Base-by-base conservation (phyloP, 345 rosid species). In the Jatropha curcas region DNA sequence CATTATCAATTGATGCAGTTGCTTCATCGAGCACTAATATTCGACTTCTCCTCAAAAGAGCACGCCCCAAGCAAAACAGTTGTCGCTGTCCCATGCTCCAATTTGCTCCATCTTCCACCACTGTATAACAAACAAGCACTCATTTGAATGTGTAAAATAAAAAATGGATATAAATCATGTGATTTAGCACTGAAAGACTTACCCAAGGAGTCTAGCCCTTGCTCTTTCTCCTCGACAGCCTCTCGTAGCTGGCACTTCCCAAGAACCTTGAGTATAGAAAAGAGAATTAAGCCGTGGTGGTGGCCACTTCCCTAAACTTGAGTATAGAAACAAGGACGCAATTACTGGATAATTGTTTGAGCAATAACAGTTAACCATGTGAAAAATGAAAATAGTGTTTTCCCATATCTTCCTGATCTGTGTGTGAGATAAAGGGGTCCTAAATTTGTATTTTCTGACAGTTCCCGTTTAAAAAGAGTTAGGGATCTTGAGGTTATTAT, bases 31-130 rank as follows among this genome's bases (percentile, higher is more conserved):
- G 93, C 61, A 92, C 98, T 68, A 95, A 72, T 56, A 95, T 73
- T 71, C 92, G 82, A 73, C 97, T 92, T 82, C 90, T 90, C 74
- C 97, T 87, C 79, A 92, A 64, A 66, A 95, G 96, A 1, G 94
- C 96, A 19, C 99, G 94, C 3, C 99, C 99, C 76, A 92, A 71
- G 78, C 98, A 91, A 77, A 92, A 92, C 68, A 91, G 33, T 30
- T 95, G 99, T 65, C 98, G 79, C 71, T 95, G 99, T 65, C 99
- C 98, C 93, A 91, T 91, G 84, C 98, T 95, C 98, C 99, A 92
- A 37, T 95, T 95, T 13, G 93, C 88, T 76, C 98, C 98, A 52
- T 95, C 97, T 41, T 92, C 96, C 80, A 81, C 89, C 62, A 95
- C 99, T 95, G 82, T 17, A 56, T 19, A 39, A 55, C 12, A 41